Evolutionary conservation across 805 yeast species (phyloP).

Genomic region (Priceomyces haplophilus): DNA sequence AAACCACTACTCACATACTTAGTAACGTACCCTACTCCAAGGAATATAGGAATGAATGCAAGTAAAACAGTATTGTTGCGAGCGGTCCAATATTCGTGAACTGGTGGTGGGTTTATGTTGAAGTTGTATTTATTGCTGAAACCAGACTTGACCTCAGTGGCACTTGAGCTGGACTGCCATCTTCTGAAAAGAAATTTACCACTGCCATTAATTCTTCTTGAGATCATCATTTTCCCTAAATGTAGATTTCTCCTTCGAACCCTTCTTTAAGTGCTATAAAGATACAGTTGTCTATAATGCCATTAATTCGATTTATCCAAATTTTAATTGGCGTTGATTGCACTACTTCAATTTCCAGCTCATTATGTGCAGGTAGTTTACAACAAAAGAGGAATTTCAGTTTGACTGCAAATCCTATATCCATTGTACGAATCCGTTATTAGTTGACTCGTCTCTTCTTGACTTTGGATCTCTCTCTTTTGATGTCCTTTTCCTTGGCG

Average conservation of each 20-base stretch:
- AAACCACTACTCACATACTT: constrained; percentile 26
- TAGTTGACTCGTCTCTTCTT: no score
- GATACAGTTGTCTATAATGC: not conserved
- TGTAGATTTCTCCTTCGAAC: not conserved
- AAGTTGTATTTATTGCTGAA: constrained; percentile 43
- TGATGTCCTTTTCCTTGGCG: no score
- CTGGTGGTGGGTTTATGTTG: constrained; percentile 43
- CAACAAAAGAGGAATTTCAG: not conserved
- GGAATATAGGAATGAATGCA: constrained; percentile 37
- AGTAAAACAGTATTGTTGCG: constrained; percentile 35
- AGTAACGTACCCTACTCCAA: constrained; percentile 34
- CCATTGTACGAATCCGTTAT: no score
- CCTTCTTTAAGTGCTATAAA: not conserved
- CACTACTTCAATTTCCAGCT: constrained; percentile 1
- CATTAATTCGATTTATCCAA: constrained; percentile 5
- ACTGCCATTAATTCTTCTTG: constrained; percentile 20
- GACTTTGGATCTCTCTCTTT: no score
- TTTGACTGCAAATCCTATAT: not conserved
- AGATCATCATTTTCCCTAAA: constrained; percentile 18
- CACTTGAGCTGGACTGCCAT: constrained; percentile 23
- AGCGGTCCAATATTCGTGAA: constrained; percentile 44
- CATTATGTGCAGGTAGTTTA: constrained; percentile 1
- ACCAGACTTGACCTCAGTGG: constrained; percentile 22
- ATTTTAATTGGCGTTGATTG: constrained; percentile 6
- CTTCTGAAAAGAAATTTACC: constrained; percentile 21